Evolutionary conservation across 768 basidiomycete genomes (phyloP).

Genomic region (Galerina marginata): DNA sequence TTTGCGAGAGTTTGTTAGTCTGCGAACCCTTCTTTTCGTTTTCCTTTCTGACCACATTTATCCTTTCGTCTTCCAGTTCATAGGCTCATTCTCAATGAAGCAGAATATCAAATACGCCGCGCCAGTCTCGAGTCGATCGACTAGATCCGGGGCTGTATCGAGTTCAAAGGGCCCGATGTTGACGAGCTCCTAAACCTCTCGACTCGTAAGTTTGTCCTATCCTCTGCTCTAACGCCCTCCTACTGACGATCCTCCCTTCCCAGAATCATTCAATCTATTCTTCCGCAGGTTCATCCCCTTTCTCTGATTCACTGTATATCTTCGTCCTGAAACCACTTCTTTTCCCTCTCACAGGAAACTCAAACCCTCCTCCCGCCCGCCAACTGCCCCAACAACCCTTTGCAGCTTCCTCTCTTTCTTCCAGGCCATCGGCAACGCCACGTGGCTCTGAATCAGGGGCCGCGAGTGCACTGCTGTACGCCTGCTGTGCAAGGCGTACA

Average conservation of each 20-base stretch:
- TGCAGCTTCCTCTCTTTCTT: constrained; percentile 77
- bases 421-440: constrained; percentile 58
- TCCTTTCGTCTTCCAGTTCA: constrained; percentile 51
- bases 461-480: constrained; percentile 65
- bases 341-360: constrained; percentile 46
- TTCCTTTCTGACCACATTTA: background rate
- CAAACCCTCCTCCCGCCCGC: constrained; percentile 65
- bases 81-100: constrained; percentile 80
- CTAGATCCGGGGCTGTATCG: constrained; percentile 60
- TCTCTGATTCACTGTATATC: background rate
- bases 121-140: constrained; percentile 46
- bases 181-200: constrained; percentile 61
- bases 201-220: no score
- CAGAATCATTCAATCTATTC: constrained; percentile 75
- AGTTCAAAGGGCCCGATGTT: constrained; percentile 56
- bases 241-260: constrained; percentile 57
- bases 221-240: no score
- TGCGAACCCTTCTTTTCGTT: background rate
- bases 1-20: constrained; percentile 43
- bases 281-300: constrained; percentile 54
- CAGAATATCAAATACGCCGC: constrained; percentile 63
- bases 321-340: background rate
- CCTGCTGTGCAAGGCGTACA: constrained; percentile 54
- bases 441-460: constrained; percentile 80
- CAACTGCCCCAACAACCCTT: constrained; percentile 53